These are phyloP conservation scores for Claviceps quebecensis DNA, from an alignment of 2,329 filamentous ascomycete species.

Conservation along the genomic window DNA sequence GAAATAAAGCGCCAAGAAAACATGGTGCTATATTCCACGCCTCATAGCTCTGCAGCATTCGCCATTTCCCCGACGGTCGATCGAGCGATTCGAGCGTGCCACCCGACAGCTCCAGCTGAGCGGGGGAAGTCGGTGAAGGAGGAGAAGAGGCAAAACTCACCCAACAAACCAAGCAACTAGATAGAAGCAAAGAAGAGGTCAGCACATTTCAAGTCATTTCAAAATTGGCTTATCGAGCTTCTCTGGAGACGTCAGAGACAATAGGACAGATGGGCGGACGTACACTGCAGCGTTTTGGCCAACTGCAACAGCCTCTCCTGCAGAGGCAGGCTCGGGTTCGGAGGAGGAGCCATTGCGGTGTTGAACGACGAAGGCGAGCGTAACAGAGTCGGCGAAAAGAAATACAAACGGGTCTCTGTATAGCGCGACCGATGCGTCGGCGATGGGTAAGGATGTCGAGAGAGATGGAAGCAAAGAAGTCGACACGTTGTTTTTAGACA, in stretches of 20 bases:
- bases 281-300: conserved; percentile 87
- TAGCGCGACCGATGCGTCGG: background rate
- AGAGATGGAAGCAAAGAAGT: background rate
- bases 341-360: conserved; percentile 43
- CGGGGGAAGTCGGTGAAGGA: conserved; percentile 5
- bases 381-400: background rate
- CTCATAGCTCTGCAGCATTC: background rate
- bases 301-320: conserved; percentile 61
- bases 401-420: background rate
- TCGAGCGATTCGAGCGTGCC: background rate
- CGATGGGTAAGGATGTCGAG: background rate
- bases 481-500: background rate
- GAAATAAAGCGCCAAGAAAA: background rate
- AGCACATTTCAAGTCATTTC: conserved; percentile 14
- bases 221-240: background rate
- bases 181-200: conserved; percentile 15
- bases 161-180: conserved; percentile 67
- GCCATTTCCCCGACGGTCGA: background rate
- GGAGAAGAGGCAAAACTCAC: conserved; percentile 38
- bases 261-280: conserved; percentile 20
- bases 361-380: background rate
- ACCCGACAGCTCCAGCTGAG: background rate
- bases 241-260: background rate
- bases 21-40: background rate
- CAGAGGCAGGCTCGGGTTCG: conserved; percentile 54